Evolutionary conservation across 1,284 basidiomycete species (phyloP), one percentile per base, ranked within the genome.

Genomic region (Cryptococcus sp.): DNA sequence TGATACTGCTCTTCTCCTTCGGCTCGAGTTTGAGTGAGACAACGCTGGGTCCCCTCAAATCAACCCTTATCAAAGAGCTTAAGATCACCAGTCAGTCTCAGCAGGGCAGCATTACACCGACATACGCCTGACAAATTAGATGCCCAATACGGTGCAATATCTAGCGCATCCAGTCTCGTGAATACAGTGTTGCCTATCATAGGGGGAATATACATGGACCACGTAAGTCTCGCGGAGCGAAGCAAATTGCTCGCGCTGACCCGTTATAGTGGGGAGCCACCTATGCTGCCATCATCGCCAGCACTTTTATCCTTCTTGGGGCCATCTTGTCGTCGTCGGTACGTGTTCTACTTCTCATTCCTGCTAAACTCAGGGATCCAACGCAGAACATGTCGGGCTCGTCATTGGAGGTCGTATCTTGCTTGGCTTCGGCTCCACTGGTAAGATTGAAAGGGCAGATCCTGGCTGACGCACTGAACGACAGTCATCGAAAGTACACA

Each of bases 181-280:
- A 77, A 77, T 53, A 72, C 72, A 1, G 56, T 77, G 18, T 59
- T 78, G 4, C 78, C 78, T 2, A 66, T 78, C 48, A 66, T 79
- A 16, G 72, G 73, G 2, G 78, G 77, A 34, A 63, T 75, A 34
- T 61, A 68, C 13, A 75, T 78, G 61, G 77, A 78, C 59, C 74
- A 75, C 50, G 76, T 70, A 53, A 76, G 72, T 7, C 60, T 59
- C 0, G 63, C 59, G 11, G n/a, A n/a, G 23, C 21, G 25, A n/a
- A 9, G 14, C 11, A 13, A 21, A 21, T 36, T 16, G 37, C 39
- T 40, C 48, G 24, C 14, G n/a, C n/a, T n/a, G n/a, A n/a, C n/a
- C n/a, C n/a, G n/a, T 28, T 28, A 11, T 10, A 19, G 11, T 10
- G 14, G n/a, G 21, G 13, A 39, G 4, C 13, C 13, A 7, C 5